Conservation (phyloP, 1,284 basidiomycete species). For the Microstroma glucosiphilum region DNA sequence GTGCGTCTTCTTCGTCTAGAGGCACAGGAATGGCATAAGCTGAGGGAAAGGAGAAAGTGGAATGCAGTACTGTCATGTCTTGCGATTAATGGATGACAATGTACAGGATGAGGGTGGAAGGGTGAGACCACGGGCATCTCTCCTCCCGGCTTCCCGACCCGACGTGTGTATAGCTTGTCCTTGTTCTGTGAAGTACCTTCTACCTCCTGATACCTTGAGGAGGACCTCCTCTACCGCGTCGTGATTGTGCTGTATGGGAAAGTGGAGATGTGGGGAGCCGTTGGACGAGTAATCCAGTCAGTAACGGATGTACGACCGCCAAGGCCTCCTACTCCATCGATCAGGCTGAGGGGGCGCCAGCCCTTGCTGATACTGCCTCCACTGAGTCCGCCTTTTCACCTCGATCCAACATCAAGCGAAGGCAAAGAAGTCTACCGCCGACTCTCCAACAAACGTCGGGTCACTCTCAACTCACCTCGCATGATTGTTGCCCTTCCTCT, state of each 20-base stretch:
- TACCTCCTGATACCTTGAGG: conserved; percentile 1
- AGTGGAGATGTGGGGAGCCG: neutral
- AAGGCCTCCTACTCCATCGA: too few species aligned
- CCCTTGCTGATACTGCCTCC: too few species aligned
- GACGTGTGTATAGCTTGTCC: too few species aligned
- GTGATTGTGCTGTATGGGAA: conserved; percentile 24
- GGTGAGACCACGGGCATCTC: too few species aligned
- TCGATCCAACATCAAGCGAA: neutral
- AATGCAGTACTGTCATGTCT: too few species aligned
- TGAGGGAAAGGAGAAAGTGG: too few species aligned
- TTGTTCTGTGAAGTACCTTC: neutral
- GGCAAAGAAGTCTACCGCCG: neutral
- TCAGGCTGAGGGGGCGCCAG: too few species aligned
- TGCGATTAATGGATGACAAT: too few species aligned
- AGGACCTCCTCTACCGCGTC: conserved; percentile 24
- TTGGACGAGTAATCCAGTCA: neutral
- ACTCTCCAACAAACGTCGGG: neutral
- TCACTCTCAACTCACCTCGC: conserved; percentile 56
- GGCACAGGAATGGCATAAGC: too few species aligned
- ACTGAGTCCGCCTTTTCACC: neutral
- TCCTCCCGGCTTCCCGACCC: too few species aligned
- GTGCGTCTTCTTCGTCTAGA: neutral
- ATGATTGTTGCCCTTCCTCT: conserved; percentile 94
- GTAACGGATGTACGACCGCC: too few species aligned
- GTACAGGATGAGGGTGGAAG: too few species aligned